Base-by-base conservation (phyloP, 2,329 filamentous ascomycete genomes). In the Ophiostoma tasmaniense region DNA sequence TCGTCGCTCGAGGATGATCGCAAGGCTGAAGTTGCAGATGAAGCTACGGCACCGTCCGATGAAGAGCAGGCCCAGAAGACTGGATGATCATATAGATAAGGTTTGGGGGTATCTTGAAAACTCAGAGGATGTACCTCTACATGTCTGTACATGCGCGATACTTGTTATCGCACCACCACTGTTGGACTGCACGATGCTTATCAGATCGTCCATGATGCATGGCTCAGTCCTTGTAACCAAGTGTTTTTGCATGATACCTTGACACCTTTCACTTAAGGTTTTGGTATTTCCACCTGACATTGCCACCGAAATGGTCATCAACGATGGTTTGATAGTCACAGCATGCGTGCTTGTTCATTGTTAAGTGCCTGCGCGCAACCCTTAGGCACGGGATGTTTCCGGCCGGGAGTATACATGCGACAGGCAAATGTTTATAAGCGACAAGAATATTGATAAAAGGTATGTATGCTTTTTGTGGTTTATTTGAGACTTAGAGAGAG, bases 1-100 rank as follows among this genome's bases (percentile, higher is more conserved):
- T 59, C 67, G 64, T 68, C 67, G 13, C 55, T 70, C 5, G 25
- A n/a, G 42, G 42, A 30, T 20, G 22, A 39, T 28, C 55, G 13
- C 55, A 30, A 61, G 25, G 13, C 55, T 20, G 10, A 30, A 30
- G 25, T 17, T 61, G 25, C 14, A 30, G 25, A 30, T 25, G 50
- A 28, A 61, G 55, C 55, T 61, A 61, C 55, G 25, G 55, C 10
- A 25, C 25, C 55, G 25, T 17, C 55, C 55, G 25, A 61, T 25
- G 14, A 61, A 30, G 55, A 55, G 17, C 17, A 55, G 50, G 50
- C 50, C 22, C n/a, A 25, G n/a, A 55, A 55, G 13, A 14, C 25
- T 33, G 55, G 50, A 25, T 25, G 50, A 55, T 55, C 50, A 8
- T 25, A 3, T 25, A 45, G 17, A 45, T 45, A 45, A 45, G 42